Base-by-base conservation (phyloP, 108 stramenopile genomes). In the Nitzschia inconspicua region DNA sequence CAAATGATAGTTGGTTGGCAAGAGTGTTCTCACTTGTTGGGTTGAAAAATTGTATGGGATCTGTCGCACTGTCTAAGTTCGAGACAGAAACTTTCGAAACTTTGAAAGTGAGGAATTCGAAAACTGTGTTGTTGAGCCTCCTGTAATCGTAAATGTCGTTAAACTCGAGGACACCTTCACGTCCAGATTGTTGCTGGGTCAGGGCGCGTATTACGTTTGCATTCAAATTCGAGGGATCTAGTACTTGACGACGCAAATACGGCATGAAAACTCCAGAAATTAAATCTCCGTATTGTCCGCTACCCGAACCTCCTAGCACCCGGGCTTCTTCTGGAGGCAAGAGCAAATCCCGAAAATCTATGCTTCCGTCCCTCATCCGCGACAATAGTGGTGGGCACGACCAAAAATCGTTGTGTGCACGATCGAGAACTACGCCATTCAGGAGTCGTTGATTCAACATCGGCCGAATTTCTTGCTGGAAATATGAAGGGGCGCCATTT, bases 301-400 rank as follows among this genome's bases (percentile, higher is more conserved):
- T 35, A 52, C 52, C 73, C 43, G 65, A 68, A 57, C 56, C 69
- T 26, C 63, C 58, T 9, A 35, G 35, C 2, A 20, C 54, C 63
- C 28, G 53, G 27, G 53, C 55, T 29, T 66, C 54, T 6, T 49
- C 58, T 10, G 78, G 65, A 14, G 39, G 26, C 39, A 82, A 43
- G 8, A 89, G 60, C 36, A 89, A 53, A 63, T 89, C 88, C 20
- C 88, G 66, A 58, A 84, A 85, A 65, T 89, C 88, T 32, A 84
- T 29, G 27, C 36, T 44, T 2, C 40, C 22, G 3, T 29, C 1
- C n/a, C 10, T 39, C n/a, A n/a, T n/a, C n/a, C n/a, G n/a, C n/a
- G n/a, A n/a, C n/a, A n/a, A n/a, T n/a, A n/a, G n/a, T n/a, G n/a
- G n/a, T n/a, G n/a, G n/a, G n/a, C n/a, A n/a, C n/a, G n/a, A n/a